Conservation (phyloP, 108 stramenopile species). For the Skeletonema grethae region DNA sequence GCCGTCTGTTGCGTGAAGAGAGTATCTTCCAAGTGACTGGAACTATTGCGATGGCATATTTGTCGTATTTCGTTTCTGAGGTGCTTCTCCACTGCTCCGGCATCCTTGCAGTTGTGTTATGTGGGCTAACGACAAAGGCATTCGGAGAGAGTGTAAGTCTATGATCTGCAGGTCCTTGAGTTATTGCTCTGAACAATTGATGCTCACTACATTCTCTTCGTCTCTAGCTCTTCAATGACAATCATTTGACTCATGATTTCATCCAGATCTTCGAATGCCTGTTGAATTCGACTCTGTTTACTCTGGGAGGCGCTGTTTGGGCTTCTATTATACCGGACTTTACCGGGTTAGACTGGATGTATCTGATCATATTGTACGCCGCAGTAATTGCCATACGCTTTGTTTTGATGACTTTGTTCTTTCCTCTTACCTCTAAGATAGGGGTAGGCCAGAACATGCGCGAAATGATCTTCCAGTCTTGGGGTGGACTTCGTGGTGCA, state of each 20-base stretch:
- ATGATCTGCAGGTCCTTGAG: too few species aligned
- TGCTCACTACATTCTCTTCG: background rate
- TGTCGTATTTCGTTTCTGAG: slow-evolving; percentile 82
- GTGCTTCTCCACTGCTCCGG: slow-evolving; percentile 62
- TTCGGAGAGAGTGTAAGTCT: slow-evolving; percentile 46
- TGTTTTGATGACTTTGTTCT: slow-evolving; percentile 56
- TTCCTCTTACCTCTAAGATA: slow-evolving; percentile 68
- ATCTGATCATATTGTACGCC: slow-evolving; percentile 60
- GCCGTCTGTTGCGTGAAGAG: slow-evolving; percentile 69
- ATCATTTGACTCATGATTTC: slow-evolving; percentile 72
- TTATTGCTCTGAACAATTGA: too few species aligned
- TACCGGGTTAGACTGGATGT: slow-evolving; percentile 64
- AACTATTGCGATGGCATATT: slow-evolving; percentile 77
- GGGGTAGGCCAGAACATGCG: slow-evolving; percentile 55
- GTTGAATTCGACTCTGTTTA: slow-evolving; percentile 90
- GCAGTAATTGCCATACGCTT: slow-evolving; percentile 60
- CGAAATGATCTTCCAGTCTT: slow-evolving; percentile 73
- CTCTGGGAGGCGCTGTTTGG: slow-evolving; percentile 87
- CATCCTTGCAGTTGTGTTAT: slow-evolving; percentile 73
- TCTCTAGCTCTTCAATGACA: slow-evolving; percentile 53
- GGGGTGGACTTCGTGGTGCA: slow-evolving; percentile 84
- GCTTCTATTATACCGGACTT: slow-evolving; percentile 61
- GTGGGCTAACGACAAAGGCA: slow-evolving; percentile 64
- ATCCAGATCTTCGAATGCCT: slow-evolving; percentile 81
- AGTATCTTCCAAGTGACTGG: slow-evolving; percentile 79